phyloP scores from a whole-genome alignment of 2,329 filamentous ascomycete genomes.

The Venturia nashicola region DNA sequence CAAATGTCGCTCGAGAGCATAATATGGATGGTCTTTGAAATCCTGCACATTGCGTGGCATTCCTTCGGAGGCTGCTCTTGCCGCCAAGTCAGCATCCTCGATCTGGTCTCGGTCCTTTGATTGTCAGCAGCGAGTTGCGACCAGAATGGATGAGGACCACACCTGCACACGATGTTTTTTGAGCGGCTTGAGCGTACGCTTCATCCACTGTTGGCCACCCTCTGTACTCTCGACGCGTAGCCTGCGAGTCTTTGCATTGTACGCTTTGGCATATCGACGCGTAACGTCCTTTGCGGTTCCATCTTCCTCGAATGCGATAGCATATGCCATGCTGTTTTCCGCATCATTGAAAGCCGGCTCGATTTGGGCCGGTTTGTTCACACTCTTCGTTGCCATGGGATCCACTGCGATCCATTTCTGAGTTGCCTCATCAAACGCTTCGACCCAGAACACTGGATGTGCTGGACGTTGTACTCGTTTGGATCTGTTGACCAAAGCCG shows the following conservation, averaged over 20 bases:
- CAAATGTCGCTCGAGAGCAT: slow-evolving; percentile 73
- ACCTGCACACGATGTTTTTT: neutral
- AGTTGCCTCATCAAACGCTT: slow-evolving; percentile 72
- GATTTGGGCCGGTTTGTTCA: slow-evolving; percentile 62
- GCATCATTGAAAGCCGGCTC: slow-evolving; percentile 73
- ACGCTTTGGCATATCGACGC: slow-evolving; percentile 73
- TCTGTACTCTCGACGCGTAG: slow-evolving; percentile 60
- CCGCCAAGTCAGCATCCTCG: slow-evolving; percentile 64
- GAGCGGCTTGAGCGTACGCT: slow-evolving; percentile 34
- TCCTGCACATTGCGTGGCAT: slow-evolving; percentile 26
- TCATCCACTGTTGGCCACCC: slow-evolving; percentile 45
- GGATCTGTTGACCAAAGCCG: slow-evolving; percentile 12
- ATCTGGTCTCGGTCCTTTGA: slow-evolving; percentile 61
- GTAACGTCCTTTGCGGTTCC: slow-evolving; percentile 75
- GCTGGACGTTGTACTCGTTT: slow-evolving; percentile 43
- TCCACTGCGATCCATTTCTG: slow-evolving; percentile 91
- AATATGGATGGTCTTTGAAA: slow-evolving; percentile 30
- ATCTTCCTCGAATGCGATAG: slow-evolving; percentile 72
- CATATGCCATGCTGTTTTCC: slow-evolving; percentile 70
- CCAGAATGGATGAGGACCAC: neutral
- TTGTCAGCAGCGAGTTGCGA: neutral
- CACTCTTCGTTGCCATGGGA: slow-evolving; percentile 65
- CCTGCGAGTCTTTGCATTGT: slow-evolving; percentile 79
- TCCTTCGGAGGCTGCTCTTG: slow-evolving; percentile 57
- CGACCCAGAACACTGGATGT: slow-evolving; percentile 87